These are phyloP conservation scores for Rhodosporidiobolus sp. DNA, from an alignment of 768 basidiomycete species.

Conservation along the genomic window DNA sequence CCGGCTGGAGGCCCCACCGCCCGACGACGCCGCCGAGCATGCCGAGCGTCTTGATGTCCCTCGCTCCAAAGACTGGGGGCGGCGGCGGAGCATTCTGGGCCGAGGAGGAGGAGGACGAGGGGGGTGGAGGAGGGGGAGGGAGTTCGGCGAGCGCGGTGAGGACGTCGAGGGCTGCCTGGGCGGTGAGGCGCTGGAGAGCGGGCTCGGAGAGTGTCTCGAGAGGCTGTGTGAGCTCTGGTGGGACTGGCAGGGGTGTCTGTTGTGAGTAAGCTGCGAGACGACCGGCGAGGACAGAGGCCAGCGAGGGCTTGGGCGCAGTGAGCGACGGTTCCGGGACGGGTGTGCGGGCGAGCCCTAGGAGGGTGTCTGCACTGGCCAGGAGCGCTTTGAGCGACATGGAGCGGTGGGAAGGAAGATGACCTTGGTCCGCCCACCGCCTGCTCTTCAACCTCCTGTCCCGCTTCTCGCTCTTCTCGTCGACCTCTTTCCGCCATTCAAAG, in stretches of 20 bases:
- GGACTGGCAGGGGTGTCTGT: not conserved
- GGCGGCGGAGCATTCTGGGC: not conserved
- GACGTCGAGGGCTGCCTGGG: not conserved
- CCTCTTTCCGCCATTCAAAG: no score
- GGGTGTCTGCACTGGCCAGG: not conserved
- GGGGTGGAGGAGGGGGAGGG: not conserved
- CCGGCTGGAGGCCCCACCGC: constrained; percentile 15
- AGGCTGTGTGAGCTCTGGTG: not conserved
- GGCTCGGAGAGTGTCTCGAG: not conserved
- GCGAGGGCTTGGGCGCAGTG: not conserved
- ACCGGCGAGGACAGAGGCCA: constrained; percentile 1
- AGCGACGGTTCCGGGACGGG: not conserved
- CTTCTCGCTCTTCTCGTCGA: no score
- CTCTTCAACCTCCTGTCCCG: no score
- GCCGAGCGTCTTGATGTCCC: constrained; percentile 9
- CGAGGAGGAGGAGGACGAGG: not conserved
- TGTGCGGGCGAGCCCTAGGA: not conserved
- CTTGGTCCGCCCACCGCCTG: no score
- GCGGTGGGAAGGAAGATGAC: not conserved
- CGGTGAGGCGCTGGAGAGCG: not conserved
- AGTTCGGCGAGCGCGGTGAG: not conserved
- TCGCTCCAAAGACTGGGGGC: constrained; percentile 14
- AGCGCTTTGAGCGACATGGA: not conserved
- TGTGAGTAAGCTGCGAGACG: constrained; percentile 2
- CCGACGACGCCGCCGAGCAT: constrained; percentile 19